phyloP scores from a whole-genome alignment of 2,329 filamentous ascomycete genomes.

The Fusarium foetens region DNA sequence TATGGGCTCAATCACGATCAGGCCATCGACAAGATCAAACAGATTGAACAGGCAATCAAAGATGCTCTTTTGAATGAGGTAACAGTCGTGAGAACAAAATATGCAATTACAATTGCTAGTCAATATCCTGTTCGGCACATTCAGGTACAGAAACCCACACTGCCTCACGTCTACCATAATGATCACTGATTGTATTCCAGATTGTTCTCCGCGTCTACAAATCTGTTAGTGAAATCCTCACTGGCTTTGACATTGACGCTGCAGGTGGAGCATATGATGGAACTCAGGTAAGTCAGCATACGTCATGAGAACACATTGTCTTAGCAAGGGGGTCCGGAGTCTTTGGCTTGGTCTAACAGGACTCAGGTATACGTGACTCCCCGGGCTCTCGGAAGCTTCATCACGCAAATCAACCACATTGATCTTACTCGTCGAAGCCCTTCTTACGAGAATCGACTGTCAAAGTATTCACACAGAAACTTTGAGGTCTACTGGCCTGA shows the following conservation, averaged over 20 bases:
- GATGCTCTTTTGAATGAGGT: slow-evolving; percentile 85
- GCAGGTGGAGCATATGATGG: slow-evolving; percentile 85
- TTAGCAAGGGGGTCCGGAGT: background rate
- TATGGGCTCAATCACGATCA: slow-evolving; percentile 82
- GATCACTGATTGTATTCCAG: slow-evolving; percentile 51
- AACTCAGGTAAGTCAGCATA: slow-evolving; percentile 66
- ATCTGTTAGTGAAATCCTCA: slow-evolving; percentile 83
- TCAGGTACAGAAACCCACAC: slow-evolving; percentile 55
- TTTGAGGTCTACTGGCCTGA: slow-evolving; percentile 86
- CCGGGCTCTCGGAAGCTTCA: slow-evolving; percentile 79
- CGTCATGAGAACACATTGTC: background rate
- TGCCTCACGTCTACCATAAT: background rate
- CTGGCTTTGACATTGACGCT: slow-evolving; percentile 89
- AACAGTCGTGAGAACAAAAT: slow-evolving; percentile 85
- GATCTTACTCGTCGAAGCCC: slow-evolving; percentile 83
- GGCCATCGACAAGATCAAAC: slow-evolving; percentile 83
- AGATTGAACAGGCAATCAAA: slow-evolving; percentile 79
- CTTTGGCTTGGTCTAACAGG: background rate
- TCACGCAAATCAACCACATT: slow-evolving; percentile 84
- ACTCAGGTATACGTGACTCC: slow-evolving; percentile 80
- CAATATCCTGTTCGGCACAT: slow-evolving; percentile 87
- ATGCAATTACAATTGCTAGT: slow-evolving; percentile 85
- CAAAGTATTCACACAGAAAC: slow-evolving; percentile 84
- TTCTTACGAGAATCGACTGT: slow-evolving; percentile 87
- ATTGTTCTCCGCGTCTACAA: slow-evolving; percentile 89